phyloP scores from a whole-genome alignment of 352 stramenopile species.

The Phytopythium vexans region DNA sequence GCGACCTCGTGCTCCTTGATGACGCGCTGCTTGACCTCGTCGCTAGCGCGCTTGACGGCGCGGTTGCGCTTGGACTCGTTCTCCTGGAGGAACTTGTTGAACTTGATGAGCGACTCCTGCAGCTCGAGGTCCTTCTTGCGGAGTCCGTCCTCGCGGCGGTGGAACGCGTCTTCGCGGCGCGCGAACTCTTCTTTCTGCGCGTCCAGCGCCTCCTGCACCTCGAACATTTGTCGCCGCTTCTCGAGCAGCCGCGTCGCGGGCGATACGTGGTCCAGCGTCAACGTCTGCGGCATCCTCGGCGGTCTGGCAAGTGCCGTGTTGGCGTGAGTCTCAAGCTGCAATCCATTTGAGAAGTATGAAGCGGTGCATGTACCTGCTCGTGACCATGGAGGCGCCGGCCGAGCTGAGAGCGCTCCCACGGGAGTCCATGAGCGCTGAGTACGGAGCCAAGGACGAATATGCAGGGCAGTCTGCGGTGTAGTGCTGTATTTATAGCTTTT shows the following conservation, averaged over 20 bases:
- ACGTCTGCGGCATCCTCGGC: conserved; percentile 79
- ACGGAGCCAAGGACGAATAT: too few species aligned
- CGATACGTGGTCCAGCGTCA: conserved; percentile 92
- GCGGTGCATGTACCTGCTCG: conserved; percentile 36
- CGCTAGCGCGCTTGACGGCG: conserved; percentile 87
- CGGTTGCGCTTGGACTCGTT: conserved; percentile 94
- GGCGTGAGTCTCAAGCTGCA: background rate
- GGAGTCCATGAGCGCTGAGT: conserved; percentile 35
- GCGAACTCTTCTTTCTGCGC: conserved; percentile 94
- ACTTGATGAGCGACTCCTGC: conserved; percentile 95
- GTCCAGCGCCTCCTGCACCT: conserved; percentile 92
- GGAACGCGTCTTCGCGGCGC: conserved; percentile 88
- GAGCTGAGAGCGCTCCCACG: conserved; percentile 50
- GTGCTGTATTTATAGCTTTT: too few species aligned
- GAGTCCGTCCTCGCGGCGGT: conserved; percentile 90
- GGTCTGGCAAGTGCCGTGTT: conserved; percentile 3
- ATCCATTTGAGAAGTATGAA: background rate
- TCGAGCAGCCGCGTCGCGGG: conserved; percentile 91
- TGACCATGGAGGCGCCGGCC: conserved; percentile 65
- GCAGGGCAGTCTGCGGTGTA: too few species aligned
- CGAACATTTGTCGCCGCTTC: conserved; percentile 95
- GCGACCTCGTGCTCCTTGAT: conserved; percentile 87
- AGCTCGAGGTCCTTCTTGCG: conserved; percentile 94
- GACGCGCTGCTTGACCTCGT: conserved; percentile 91
- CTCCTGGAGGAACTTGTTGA: conserved; percentile 95